These are phyloP conservation scores for Mucor irregularis DNA, from an alignment of 371 early-diverging fungal species.

Conservation along the genomic window DNA sequence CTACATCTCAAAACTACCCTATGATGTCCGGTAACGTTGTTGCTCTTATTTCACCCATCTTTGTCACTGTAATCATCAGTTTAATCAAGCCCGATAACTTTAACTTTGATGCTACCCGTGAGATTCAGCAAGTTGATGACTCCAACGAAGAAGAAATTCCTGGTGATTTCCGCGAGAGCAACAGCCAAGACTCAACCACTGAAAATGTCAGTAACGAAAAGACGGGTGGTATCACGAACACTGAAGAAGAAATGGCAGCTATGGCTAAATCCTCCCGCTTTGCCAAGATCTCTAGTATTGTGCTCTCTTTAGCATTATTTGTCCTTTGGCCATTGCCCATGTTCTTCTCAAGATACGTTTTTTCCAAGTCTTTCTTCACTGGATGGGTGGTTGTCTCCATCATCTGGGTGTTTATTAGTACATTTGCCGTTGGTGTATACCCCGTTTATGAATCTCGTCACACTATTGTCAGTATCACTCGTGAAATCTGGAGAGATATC, in stretches of 20 bases:
- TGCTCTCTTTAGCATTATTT: constrained; percentile 55
- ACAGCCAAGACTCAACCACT: not conserved
- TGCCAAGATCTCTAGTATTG: constrained; percentile 37
- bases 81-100: constrained; percentile 62
- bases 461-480: constrained; percentile 35
- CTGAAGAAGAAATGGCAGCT: constrained; percentile 20
- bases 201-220: not conserved
- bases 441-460: constrained; percentile 61
- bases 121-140: constrained; percentile 49
- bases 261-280: constrained; percentile 34
- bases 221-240: not conserved
- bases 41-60: constrained; percentile 34
- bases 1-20: constrained; percentile 64
- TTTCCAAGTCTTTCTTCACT: constrained; percentile 62
- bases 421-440: constrained; percentile 57
- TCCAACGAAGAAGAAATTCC: constrained; percentile 22
- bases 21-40: constrained; percentile 73
- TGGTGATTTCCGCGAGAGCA: constrained; percentile 23
- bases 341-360: constrained; percentile 66
- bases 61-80: constrained; percentile 27
- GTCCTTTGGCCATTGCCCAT: constrained; percentile 72
- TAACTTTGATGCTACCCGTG: constrained; percentile 56
- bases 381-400: constrained; percentile 69
- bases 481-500: constrained; percentile 45
- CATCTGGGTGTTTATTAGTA: constrained; percentile 61